Evolutionary conservation across 495 filamentous ascomycete species (phyloP), one percentile per base, ranked within the genome.

Genomic region (Trichocladium uniseriatum): DNA sequence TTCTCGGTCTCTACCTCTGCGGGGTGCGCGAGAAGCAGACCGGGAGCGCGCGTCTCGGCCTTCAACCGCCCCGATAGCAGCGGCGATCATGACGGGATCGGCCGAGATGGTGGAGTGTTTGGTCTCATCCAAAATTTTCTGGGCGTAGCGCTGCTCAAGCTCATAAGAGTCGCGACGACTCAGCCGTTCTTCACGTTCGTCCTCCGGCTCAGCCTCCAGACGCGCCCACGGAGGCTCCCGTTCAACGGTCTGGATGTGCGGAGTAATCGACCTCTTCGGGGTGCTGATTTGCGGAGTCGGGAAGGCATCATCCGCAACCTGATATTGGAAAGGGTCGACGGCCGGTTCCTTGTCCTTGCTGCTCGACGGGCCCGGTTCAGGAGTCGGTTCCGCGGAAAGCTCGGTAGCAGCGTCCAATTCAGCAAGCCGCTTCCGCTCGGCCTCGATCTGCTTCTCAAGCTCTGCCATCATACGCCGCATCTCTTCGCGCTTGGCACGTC

Each of bases 261-360:
- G 75, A 19, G 70, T 69, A 38, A 64, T 41, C 31, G 61, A 60
- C 42, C 56, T 54, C 45, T 49, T 55, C 28, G 64, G 71, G n/a
- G 63, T 67, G 22, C 54, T 51, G 44, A 59, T 48, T 6, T 47
- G 40, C 8, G 71, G 70, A 18, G 72, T 70, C 29, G 52, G 54
- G 43, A 74, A 77, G 38, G 72, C 71, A 57, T 74, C 69, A 41
- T 71, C 64, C 13, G 61, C 24, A 48, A 76, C 74, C 54, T 75
- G 76, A 42, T 57, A 78, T 49, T 73, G 65, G 57, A 78, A 77
- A 14, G 73, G 70, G 53, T 78, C 71, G 47, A 75, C 49, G 11
- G 60, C 42, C 6, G 49, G 40, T 8, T 52, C 32, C 34, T 21
- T 45, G 24, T 31, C 45, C 44, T 35, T 47, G 56, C 45, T 61